phyloP scores from a whole-genome alignment of 192 early-diverging fungal genomes.

The Entophlyctis helioformis region DNA sequence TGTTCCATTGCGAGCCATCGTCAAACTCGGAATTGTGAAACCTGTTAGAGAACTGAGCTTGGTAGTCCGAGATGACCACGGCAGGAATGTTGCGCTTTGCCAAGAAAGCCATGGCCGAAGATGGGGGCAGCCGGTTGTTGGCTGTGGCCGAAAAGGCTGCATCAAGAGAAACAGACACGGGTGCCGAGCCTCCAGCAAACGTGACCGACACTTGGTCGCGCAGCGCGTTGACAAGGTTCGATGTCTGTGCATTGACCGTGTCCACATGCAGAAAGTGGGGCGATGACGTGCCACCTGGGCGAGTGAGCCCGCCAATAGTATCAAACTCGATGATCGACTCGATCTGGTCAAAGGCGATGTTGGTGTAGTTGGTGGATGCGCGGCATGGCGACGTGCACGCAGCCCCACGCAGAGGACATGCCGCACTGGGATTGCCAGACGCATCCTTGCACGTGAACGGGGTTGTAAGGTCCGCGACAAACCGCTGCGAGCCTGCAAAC shows the following conservation, averaged over 20 bases:
- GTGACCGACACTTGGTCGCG: not conserved
- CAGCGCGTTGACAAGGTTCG: conserved; percentile 13
- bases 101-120: conserved; percentile 60
- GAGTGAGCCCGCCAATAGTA: conserved; percentile 27
- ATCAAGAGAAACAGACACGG: conserved; percentile 12
- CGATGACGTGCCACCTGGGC: conserved; percentile 1
- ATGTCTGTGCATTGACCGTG: conserved; percentile 10
- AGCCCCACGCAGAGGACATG: conserved; percentile 18
- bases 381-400: conserved; percentile 60
- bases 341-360: conserved; percentile 55
- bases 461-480: conserved; percentile 56
- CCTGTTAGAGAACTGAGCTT: conserved; percentile 39
- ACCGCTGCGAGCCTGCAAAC: conserved; percentile 67
- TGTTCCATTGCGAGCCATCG: conserved; percentile 28
- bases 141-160: conserved; percentile 30
- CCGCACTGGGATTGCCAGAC: conserved; percentile 11
- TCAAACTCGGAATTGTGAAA: conserved; percentile 59
- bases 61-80: conserved; percentile 52
- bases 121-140: conserved; percentile 53
- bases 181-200: not conserved
- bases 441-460: conserved; percentile 43
- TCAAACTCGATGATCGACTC: conserved; percentile 59
- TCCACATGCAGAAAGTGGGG: conserved; percentile 37
- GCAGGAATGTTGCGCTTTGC: conserved; percentile 46
- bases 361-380: conserved; percentile 43